Evolutionary conservation across 2,329 filamentous ascomycete genomes (phyloP).

Genomic region (Aspergillus jensenii): DNA sequence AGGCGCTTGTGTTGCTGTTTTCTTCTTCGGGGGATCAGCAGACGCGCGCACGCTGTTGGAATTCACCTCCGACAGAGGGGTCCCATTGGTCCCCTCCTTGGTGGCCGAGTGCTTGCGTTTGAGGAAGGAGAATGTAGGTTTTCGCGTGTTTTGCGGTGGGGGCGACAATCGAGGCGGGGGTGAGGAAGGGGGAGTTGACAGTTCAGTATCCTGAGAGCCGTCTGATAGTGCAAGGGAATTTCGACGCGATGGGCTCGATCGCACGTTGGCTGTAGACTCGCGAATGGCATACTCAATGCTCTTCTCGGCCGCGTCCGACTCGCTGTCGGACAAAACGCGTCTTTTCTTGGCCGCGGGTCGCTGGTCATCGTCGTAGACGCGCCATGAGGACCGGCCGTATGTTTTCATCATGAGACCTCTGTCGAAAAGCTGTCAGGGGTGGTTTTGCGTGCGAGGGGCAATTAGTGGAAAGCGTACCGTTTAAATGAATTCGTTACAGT

Average conservation of each 20-base stretch:
- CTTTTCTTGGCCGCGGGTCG: constrained; percentile 45
- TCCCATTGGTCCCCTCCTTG: constrained; percentile 29
- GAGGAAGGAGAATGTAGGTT: constrained; percentile 53
- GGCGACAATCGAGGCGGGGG: constrained; percentile 48
- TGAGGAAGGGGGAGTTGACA: constrained; percentile 54
- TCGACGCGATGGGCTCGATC: constrained; percentile 49
- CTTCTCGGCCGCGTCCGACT: constrained; percentile 44
- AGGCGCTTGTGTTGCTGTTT: constrained; percentile 27
- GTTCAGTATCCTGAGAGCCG: constrained; percentile 43
- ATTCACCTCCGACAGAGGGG: constrained; percentile 47
- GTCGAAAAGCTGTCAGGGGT: constrained; percentile 9
- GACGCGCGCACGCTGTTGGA: constrained; percentile 44
- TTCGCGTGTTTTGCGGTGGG: constrained; percentile 45
- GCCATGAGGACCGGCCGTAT: constrained; percentile 49
- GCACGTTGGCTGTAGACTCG: constrained; percentile 46
- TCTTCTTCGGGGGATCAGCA: constrained; percentile 40
- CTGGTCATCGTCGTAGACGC: constrained; percentile 48
- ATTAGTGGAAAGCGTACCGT: constrained; percentile 35
- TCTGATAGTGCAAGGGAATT: constrained; percentile 47
- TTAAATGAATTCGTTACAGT: constrained; percentile 53
- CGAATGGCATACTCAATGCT: constrained; percentile 50
- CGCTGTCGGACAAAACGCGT: constrained; percentile 40
- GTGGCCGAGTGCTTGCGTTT: constrained; percentile 43
- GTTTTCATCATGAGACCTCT: constrained; percentile 53
- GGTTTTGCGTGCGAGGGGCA: not conserved